Evolutionary conservation across 768 basidiomycete species (phyloP).

Genomic region (Boletus reticulatus): DNA sequence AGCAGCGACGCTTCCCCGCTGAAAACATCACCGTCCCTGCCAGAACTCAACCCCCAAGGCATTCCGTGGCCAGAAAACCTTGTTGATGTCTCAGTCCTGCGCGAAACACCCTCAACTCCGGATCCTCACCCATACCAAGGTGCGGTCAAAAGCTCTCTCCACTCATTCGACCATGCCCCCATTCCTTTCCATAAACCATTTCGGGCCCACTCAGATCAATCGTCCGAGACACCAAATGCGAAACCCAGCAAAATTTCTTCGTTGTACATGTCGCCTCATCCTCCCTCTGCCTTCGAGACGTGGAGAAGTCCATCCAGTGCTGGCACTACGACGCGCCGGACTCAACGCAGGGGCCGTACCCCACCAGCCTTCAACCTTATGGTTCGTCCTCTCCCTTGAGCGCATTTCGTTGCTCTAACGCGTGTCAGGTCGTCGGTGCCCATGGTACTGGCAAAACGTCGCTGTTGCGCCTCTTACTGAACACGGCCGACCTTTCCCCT

Average conservation of each 20-base stretch:
- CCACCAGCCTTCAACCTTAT: slow-evolving; percentile 86
- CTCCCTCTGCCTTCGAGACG: slow-evolving; percentile 63
- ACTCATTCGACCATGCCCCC: slow-evolving; percentile 47
- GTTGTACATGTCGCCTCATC: slow-evolving; percentile 59
- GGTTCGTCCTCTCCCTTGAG: slow-evolving; percentile 41
- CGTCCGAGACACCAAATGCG: slow-evolving; percentile 15
- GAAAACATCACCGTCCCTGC: slow-evolving; percentile 77
- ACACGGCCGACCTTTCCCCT: slow-evolving; percentile 82
- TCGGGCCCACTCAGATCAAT: slow-evolving; percentile 45
- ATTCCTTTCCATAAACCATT: slow-evolving; percentile 87
- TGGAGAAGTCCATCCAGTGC: slow-evolving; percentile 40
- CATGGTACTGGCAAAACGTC: slow-evolving; percentile 86
- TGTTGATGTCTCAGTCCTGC: slow-evolving; percentile 68
- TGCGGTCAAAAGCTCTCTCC: slow-evolving; percentile 69
- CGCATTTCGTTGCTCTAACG: not conserved
- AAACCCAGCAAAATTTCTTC: slow-evolving; percentile 60
- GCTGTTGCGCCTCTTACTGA: slow-evolving; percentile 72
- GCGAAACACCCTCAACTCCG: slow-evolving; percentile 36
- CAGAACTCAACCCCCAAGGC: slow-evolving; percentile 69
- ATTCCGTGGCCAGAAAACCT: slow-evolving; percentile 86
- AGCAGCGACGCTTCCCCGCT: slow-evolving; percentile 40
- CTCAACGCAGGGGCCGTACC: slow-evolving; percentile 61
- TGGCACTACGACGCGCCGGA: slow-evolving; percentile 45
- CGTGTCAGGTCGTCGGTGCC: slow-evolving; percentile 67
- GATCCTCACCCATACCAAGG: slow-evolving; percentile 49